Evolutionary conservation across 441 rosid genomes (phyloP).

Genomic region (Cnidoscolus chayamansa): DNA sequence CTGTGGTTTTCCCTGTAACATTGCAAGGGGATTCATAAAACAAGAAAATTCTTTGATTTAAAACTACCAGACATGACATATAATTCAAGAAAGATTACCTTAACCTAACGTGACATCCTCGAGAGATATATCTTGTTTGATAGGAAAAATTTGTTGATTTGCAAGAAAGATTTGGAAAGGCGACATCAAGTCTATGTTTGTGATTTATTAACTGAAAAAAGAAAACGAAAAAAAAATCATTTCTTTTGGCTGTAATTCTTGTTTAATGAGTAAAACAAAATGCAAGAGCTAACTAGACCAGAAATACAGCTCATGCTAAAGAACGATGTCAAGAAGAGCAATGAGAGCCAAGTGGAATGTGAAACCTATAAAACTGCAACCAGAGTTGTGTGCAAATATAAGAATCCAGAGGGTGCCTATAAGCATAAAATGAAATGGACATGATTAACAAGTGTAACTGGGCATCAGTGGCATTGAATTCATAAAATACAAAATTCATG

Average conservation of each 20-base stretch:
- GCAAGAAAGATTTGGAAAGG: conserved; percentile 26
- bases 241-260: neutral
- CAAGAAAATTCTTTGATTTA: neutral
- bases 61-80: neutral
- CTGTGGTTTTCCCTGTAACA: conserved; percentile 36
- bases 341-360: neutral
- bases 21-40: neutral
- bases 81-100: neutral
- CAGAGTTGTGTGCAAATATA: too few relatives aligned
- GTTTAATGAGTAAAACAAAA: neutral
- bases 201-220: conserved; percentile 36
- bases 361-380: too few relatives aligned
- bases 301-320: too few relatives aligned
- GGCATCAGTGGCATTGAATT: neutral
- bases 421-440: neutral
- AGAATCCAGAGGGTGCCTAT: too few relatives aligned
- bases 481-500: neutral
- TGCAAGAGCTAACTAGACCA: neutral
- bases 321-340: neutral
- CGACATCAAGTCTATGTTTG: conserved; percentile 24
- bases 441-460: too few relatives aligned
- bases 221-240: neutral
- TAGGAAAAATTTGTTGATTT: conserved; percentile 30
- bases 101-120: conserved; percentile 25
- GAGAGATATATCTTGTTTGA: conserved; percentile 27